Evolutionary conservation across 208 protist species (phyloP), one percentile per base, ranked within the genome.

Genomic region (Sergeia podlipaevii): DNA sequence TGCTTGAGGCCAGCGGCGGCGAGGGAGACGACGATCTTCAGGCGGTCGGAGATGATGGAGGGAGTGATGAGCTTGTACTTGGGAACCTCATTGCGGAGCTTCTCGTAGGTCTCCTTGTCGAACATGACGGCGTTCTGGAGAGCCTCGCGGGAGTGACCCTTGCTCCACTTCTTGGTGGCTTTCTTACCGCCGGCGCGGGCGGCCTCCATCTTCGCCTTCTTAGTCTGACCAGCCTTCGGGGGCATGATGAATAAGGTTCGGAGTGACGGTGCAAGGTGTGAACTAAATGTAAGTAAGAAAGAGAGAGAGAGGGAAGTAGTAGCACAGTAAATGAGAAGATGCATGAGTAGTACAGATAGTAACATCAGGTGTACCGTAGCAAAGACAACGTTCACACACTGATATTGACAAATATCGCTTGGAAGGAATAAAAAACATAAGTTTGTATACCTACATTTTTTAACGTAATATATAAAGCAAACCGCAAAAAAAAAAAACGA

Each of bases 51-150:
- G 55, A 97, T 85, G 68, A 91, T 85, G 36, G 83, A 78, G 10
- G 85, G 76, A 49, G 91, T 97, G 79, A 97, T 97, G 42, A 93
- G 64, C 65, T 93, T 95, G 74, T 89, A 91, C 77, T 95, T 97
- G 57, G 91, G 88, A 26, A 97, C 91, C 62, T 94, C 86, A 37
- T 52, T 87, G 60, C 76, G 55, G 34, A 97, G 76, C 67, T 91
- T 88, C 54, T 85, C 80, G 64, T 76, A 61, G 33, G 85, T 88
- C 23, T 91, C 81, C 71, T 90, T 92, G 66, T 94, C 87, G 67
- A 93, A 94, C 67, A 95, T 83, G 49, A 95, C 88, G 60, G 86
- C 88, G 72, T 95, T 95, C 69, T 94, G 76, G 26, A 94, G 77
- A 15, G 84, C 80, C 82, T 97, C 91, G 45, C 86, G 87, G 32